Evolutionary conservation across 192 early-diverging fungal genomes (phyloP), one percentile per base, ranked within the genome.

Genomic region (Dissophora globulifera): DNA sequence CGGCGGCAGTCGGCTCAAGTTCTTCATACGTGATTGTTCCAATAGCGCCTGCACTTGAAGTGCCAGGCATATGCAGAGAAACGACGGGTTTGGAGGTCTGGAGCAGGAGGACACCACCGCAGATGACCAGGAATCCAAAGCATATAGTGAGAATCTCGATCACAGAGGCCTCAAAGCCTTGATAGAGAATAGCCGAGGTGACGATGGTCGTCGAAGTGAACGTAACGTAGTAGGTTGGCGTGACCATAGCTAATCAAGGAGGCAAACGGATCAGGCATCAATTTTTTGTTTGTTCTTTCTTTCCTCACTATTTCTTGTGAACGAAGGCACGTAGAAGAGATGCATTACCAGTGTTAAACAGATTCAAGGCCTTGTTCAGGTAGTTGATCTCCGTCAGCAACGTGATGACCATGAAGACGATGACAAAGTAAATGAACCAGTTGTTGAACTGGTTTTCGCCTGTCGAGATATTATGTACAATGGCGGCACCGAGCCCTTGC

Each of bases 141-240:
- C 94, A 86, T 54, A 95, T 84, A 22, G 94, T 93, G 15, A 90
- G 81, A 61, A 97, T 86, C 65, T 91, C 90, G 22, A 88, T 81
- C 40, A 83, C 85, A 1, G 89, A 83, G 46, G 91, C 87, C 30
- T 85, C 81, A 56, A 96, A 93, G 19, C 94, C 95, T 51, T 90
- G 91, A 79, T 92, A 95, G 8, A 97, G 83, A 15, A 95, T 90
- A 8, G 93, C 87, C 0, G 94, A 93, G n/a, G 92, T 92, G 53
- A 95, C 80, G 56, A 97, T 96, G 13, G 95, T 97, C 4, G 93
- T 86, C 0, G 94, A 92, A n/a, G 94, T 97, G 76, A 97, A 97
- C 20, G 93, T 89, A 17, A 97, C 95, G 66, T 95, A 97, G 87
- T 97, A 97, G 58, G 95, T 93, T 57, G 91, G 88, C 26, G 89